A percentile compares a stretch with the other conserved stretches of the same genome.
Evolutionary conservation across 2,329 filamentous ascomycete species (phyloP).

Genomic region (Aspergillus pseudoterreus): DNA sequence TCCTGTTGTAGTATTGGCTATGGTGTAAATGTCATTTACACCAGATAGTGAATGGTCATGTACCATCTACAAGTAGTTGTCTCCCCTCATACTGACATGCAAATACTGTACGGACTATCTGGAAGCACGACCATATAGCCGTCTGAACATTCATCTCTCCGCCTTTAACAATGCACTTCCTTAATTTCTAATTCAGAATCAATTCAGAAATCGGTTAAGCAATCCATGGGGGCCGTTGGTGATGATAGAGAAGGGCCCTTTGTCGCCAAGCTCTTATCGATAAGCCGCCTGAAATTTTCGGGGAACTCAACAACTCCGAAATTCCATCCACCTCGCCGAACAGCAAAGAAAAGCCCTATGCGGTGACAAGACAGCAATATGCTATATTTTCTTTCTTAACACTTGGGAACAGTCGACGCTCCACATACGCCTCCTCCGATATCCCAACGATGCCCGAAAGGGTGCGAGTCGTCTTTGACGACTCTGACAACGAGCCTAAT

Average conservation of each 20-base stretch:
- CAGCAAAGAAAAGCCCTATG: background rate
- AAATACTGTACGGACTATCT: too few species aligned
- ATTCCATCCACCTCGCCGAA: background rate
- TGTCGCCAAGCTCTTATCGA: constrained; percentile 25
- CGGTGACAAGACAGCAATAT: background rate
- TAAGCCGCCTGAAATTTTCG: constrained; percentile 25
- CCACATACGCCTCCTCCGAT: background rate
- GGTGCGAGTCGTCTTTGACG: constrained; percentile 37
- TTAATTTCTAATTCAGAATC: too few species aligned
- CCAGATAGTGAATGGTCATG: too few species aligned
- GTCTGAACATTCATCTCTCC: too few species aligned
- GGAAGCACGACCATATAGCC: too few species aligned
- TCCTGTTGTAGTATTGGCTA: background rate
- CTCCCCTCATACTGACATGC: too few species aligned
- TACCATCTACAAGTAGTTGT: too few species aligned
- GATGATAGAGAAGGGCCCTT: too few species aligned
- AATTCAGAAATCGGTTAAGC: too few species aligned
- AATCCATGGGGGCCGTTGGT: too few species aligned
- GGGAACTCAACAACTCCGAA: constrained; percentile 9
- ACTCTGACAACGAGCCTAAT: constrained; percentile 27
- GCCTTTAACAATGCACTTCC: too few species aligned
- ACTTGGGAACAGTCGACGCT: background rate
- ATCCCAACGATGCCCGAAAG: constrained; percentile 39
- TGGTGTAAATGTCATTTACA: too few species aligned
- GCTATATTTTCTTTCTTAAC: background rate